phyloP scores from a whole-genome alignment of 768 basidiomycete genomes.

The Agaricus subrufescens region DNA sequence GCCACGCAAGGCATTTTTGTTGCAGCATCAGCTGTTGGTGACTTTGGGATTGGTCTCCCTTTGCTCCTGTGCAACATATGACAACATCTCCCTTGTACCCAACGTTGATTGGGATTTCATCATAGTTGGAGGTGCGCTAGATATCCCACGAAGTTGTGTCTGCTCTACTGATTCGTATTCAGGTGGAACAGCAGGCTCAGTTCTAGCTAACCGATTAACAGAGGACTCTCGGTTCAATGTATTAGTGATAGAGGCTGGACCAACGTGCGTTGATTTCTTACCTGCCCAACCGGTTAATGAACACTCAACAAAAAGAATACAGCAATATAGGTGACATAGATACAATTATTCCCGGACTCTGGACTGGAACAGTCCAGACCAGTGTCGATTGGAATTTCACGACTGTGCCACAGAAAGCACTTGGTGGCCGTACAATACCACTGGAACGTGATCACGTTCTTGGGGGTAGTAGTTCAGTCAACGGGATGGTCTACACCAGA shows the following conservation, averaged over 20 bases:
- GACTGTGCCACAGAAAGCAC: slow-evolving; percentile 24
- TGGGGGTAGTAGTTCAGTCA: slow-evolving; percentile 27
- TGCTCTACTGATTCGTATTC: neutral
- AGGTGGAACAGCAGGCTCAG: slow-evolving; percentile 15
- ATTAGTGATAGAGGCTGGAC: slow-evolving; percentile 7
- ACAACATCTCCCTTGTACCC: no score
- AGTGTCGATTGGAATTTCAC: slow-evolving; percentile 32
- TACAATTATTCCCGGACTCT: slow-evolving; percentile 10
- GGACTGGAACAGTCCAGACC: slow-evolving; percentile 7
- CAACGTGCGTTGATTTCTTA: slow-evolving; percentile 12
- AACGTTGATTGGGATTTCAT: slow-evolving; percentile 15
- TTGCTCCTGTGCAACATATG: no score
- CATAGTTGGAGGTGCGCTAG: slow-evolving; percentile 18
- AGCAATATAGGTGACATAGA: slow-evolving; percentile 8
- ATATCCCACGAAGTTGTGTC: neutral
- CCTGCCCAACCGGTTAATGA: neutral
- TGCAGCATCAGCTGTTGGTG: no score
- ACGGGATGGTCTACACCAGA: slow-evolving; percentile 21
- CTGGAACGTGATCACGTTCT: slow-evolving; percentile 26
- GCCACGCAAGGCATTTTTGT: no score
- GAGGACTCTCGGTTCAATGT: slow-evolving; percentile 3
- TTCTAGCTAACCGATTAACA: slow-evolving; percentile 7
- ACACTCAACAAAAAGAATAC: neutral
- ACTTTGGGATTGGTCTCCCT: no score
- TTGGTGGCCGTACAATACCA: slow-evolving; percentile 19